Base-by-base conservation (phyloP, 2,329 filamentous ascomycete species). In the Claviceps sp. region DNA sequence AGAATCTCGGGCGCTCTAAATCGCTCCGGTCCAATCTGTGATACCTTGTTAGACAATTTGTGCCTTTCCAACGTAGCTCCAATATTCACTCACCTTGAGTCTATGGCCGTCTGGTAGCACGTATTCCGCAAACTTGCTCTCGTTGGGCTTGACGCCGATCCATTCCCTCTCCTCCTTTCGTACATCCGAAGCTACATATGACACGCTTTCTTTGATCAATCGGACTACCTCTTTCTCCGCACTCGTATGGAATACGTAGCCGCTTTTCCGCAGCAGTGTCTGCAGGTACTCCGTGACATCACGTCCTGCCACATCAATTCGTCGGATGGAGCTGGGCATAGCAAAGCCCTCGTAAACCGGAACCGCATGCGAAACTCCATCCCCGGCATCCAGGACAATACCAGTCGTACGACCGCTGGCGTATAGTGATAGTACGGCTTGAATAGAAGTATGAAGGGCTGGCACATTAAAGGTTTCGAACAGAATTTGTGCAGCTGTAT, bases 401-500 rank as follows among this genome's bases (percentile, higher is more conserved):
- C 93, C 93, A 4, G 93, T 97, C 23, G 93, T 97, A 59, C 93
- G 85, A 22, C 93, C 93, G 51, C 88, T 95, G 51, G 93, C 91
- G 70, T 98, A 98, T 54, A 98, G 75, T 46, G 91, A 96, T 52
- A 98, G 80, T 20, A 97, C 90, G 1, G 93, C 93, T 73, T 98
- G 93, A 59, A 98, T 95, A 2, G 90, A 96, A 52, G 88, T 95
- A 72, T 96, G 95, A 45, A 97, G 76, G 4, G 93, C 93, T 13
- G 93, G 93, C 11, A 97, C 91, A 65, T 97, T 97, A 77, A 97
- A 97, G 2, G 91, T 95, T 72, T 98, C 93, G 70, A 98, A 98
- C 52, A 98, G 82, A 58, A 98, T 94, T 69, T 98, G 93, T 43
- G 93, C 93, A 40, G 93, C 93, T 7, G 85, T 95, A 66, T 98